phyloP scores from a whole-genome alignment of 1,284 basidiomycete species.

The Leccinum olivaceoglutinosum region DNA sequence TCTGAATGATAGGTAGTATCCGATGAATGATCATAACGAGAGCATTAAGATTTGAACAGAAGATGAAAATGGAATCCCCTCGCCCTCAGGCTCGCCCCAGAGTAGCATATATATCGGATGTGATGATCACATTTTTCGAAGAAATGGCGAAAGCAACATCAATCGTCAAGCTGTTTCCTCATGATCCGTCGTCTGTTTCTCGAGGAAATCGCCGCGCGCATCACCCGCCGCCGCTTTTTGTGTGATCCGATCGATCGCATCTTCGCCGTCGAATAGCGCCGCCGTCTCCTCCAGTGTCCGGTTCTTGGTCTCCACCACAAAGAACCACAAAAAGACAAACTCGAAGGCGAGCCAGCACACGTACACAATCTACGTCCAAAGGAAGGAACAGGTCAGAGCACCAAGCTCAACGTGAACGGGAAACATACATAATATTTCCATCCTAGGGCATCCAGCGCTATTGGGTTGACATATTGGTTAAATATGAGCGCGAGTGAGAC shows the following conservation, averaged over 20 bases:
- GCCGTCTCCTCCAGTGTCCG: slow-evolving; percentile 72
- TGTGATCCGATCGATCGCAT: slow-evolving; percentile 40
- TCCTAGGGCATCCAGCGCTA: slow-evolving; percentile 51
- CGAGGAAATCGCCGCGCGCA: slow-evolving; percentile 28
- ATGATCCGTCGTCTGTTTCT: slow-evolving; percentile 26
- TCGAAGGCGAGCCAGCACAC: slow-evolving; percentile 67
- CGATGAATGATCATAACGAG: not conserved
- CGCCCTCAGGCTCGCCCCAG: too few species aligned
- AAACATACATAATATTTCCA: slow-evolving; percentile 61
- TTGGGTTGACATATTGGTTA: slow-evolving; percentile 82
- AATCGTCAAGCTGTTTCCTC: slow-evolving; percentile 4
- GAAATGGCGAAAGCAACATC: not conserved
- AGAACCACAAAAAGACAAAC: slow-evolving; percentile 58
- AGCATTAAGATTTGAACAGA: not conserved
- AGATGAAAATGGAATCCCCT: too few species aligned
- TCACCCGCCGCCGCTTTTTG: slow-evolving; percentile 22
- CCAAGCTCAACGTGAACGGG: not conserved
- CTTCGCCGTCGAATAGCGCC: slow-evolving; percentile 65
- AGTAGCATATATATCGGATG: not conserved
- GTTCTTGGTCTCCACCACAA: slow-evolving; percentile 68
- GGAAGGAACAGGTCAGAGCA: not conserved
- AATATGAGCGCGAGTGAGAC: slow-evolving; percentile 66
- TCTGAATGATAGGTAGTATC: not conserved
- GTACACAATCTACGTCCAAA: slow-evolving; percentile 48
- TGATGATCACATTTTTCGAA: not conserved